phyloP scores from a whole-genome alignment of 345 rosid genomes.

The Jatropha curcas region DNA sequence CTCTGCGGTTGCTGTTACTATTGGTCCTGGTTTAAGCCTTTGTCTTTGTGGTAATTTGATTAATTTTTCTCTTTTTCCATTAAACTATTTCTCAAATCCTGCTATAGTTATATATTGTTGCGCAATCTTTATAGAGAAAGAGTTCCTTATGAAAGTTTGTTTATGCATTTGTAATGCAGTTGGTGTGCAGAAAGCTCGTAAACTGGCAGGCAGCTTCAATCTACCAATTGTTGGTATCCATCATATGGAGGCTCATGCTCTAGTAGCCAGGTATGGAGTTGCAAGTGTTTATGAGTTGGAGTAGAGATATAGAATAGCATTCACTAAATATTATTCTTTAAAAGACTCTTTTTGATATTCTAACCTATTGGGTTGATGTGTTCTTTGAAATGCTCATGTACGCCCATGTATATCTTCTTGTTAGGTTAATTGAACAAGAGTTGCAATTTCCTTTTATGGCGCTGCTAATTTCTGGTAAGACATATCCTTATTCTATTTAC shows the following conservation, averaged over 20 bases:
- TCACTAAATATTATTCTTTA: not conserved
- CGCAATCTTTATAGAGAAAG: not conserved
- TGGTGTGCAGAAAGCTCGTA: slow-evolving; percentile 87
- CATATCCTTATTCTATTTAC: slow-evolving; percentile 5
- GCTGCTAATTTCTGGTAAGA: slow-evolving; percentile 83
- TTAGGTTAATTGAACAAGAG: slow-evolving; percentile 66
- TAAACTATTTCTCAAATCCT: not conserved
- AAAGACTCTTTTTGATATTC: not conserved
- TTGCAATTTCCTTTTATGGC: slow-evolving; percentile 92
- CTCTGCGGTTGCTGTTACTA: slow-evolving; percentile 97
- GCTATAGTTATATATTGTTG: not conserved
- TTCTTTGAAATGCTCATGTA: slow-evolving; percentile 5
- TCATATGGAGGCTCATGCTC: slow-evolving; percentile 98
- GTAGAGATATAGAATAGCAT: not conserved
- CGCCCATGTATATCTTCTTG: not conserved
- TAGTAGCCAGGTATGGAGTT: slow-evolving; percentile 69
- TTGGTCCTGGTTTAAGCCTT: slow-evolving; percentile 96
- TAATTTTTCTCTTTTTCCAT: not conserved
- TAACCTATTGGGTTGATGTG: not conserved
- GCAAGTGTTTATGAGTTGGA: not conserved
- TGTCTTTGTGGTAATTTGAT: slow-evolving; percentile 79
- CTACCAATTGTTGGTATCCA: slow-evolving; percentile 80
- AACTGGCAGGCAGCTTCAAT: slow-evolving; percentile 62
- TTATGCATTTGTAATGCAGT: slow-evolving; percentile 47
- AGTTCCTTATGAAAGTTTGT: not conserved